Evolutionary conservation across 768 basidiomycete genomes (phyloP).

Genomic region (Boletus sp.): DNA sequence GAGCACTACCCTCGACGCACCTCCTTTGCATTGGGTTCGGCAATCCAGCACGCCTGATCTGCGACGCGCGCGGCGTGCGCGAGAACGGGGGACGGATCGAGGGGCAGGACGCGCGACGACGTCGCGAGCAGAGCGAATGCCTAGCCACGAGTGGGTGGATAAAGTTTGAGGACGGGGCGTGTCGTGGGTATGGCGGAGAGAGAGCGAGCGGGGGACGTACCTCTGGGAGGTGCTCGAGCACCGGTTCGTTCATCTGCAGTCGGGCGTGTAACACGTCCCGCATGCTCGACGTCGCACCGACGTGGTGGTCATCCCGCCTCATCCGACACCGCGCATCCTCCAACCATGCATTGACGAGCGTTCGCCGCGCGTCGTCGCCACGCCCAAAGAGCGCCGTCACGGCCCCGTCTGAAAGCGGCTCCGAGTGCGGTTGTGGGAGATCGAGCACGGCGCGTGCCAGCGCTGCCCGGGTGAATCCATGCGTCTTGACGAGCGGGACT

Average conservation of each 20-base stretch:
- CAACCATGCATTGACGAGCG: conserved; percentile 71
- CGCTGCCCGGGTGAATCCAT: conserved; percentile 74
- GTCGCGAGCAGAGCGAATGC: conserved; percentile 69
- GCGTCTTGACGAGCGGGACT: conserved; percentile 55
- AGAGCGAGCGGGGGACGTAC: conserved; percentile 36
- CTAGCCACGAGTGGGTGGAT: conserved; percentile 32
- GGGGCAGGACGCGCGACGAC: conserved; percentile 43
- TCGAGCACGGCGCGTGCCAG: conserved; percentile 61
- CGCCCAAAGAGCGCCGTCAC: conserved; percentile 71
- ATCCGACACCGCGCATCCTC: conserved; percentile 60
- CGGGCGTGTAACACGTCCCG: conserved; percentile 53
- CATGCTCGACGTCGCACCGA: conserved; percentile 27
- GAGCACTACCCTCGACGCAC: conserved; percentile 36
- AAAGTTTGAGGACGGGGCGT: background rate
- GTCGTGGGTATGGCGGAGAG: background rate
- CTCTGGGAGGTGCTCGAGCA: conserved; percentile 62
- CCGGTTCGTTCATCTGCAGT: conserved; percentile 64
- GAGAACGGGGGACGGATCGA: conserved; percentile 60
- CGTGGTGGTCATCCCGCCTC: conserved; percentile 17
- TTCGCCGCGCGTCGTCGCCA: conserved; percentile 61
- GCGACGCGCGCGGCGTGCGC: conserved; percentile 61
- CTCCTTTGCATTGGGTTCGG: conserved; percentile 52
- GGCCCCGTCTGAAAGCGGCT: conserved; percentile 66
- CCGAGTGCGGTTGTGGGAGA: conserved; percentile 45
- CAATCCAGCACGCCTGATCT: conserved; percentile 63